Evolutionary conservation across 257 asterid genomes (phyloP).

Genomic region (Primulina huaijiensis): DNA sequence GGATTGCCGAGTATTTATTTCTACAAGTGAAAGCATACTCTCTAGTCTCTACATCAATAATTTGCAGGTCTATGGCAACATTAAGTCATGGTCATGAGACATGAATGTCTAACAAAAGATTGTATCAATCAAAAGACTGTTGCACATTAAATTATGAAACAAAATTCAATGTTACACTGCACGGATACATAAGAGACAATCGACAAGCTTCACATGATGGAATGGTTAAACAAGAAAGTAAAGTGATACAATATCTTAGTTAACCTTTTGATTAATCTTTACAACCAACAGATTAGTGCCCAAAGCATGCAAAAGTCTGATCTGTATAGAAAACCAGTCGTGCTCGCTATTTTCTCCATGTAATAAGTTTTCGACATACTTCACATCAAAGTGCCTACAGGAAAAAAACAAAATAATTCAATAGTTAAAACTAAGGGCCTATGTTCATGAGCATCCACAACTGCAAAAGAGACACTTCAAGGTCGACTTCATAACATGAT

Average conservation of each 20-base stretch:
- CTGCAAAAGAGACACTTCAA: slow-evolving; percentile 3
- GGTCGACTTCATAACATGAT: slow-evolving; percentile 1
- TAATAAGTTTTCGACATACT: slow-evolving; percentile 37
- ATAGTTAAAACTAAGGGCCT: slow-evolving; percentile 23
- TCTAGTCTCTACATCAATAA: no score
- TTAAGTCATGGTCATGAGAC: no score
- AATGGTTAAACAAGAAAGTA: background rate
- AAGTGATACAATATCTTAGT: slow-evolving; percentile 1
- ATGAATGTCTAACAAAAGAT: no score
- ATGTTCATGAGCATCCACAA: slow-evolving; percentile 17
- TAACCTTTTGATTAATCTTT: slow-evolving; percentile 65
- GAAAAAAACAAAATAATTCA: slow-evolving; percentile 30
- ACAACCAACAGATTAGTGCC: slow-evolving; percentile 45
- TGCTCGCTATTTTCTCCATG: slow-evolving; percentile 33
- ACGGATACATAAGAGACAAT: slow-evolving; percentile 18
- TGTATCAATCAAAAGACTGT: background rate
- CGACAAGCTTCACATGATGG: slow-evolving; percentile 7
- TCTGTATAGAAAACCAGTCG: slow-evolving; percentile 54
- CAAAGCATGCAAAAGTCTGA: slow-evolving; percentile 42
- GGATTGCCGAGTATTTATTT: no score
- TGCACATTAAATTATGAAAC: background rate
- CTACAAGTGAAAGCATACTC: no score
- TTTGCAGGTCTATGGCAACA: no score
- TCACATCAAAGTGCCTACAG: slow-evolving; percentile 60
- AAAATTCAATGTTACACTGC: background rate